phyloP scores from a whole-genome alignment of 345 rosid genomes.

The Physaria fendleri region DNA sequence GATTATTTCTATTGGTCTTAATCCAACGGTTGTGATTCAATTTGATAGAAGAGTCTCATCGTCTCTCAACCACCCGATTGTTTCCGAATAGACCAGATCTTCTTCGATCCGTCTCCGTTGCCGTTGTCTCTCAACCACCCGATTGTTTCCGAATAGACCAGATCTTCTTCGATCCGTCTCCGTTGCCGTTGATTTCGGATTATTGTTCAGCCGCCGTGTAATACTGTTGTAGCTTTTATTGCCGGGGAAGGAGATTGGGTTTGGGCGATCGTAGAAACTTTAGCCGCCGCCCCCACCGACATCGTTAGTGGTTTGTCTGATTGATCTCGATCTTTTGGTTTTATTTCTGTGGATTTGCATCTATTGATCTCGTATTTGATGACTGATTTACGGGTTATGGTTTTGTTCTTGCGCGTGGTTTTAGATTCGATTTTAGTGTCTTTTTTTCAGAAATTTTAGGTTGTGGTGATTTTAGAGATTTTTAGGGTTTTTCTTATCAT shows the following conservation, averaged over 20 bases:
- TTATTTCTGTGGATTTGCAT: not conserved
- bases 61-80: slow-evolving; percentile 34
- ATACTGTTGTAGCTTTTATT: not conserved
- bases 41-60: slow-evolving; percentile 18
- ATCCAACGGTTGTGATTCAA: slow-evolving; percentile 28
- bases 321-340: slow-evolving; percentile 3
- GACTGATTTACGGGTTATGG: not conserved
- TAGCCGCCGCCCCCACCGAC: slow-evolving; percentile 9
- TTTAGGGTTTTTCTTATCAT: slow-evolving; percentile 1
- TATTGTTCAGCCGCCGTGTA: slow-evolving; percentile 7
- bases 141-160: not conserved
- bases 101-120: slow-evolving; percentile 25
- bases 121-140: no score
- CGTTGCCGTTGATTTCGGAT: slow-evolving; percentile 5
- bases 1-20: slow-evolving; percentile 9
- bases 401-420: not conserved
- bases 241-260: slow-evolving; percentile 6
- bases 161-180: slow-evolving; percentile 28
- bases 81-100: slow-evolving; percentile 12
- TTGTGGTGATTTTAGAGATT: not conserved
- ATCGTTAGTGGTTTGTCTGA: slow-evolving; percentile 20
- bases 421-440: not conserved
- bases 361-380: slow-evolving; percentile 8
- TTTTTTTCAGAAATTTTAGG: not conserved
- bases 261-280: not conserved